Evolutionary conservation across 495 filamentous ascomycete species (phyloP), one percentile per base, ranked within the genome.

Genomic region (Penicillium salamii): DNA sequence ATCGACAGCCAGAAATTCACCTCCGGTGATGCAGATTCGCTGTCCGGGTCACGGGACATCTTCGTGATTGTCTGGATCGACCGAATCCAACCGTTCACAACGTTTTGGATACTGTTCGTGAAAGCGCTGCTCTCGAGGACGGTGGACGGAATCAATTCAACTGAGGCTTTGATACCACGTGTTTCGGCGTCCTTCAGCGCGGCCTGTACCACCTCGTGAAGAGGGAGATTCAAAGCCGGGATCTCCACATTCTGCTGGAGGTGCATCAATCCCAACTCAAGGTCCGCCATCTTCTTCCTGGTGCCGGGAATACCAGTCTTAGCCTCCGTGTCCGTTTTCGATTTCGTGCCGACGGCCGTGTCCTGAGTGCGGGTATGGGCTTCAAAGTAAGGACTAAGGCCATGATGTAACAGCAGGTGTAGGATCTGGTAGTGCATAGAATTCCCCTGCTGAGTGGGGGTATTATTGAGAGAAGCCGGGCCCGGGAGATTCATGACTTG

Each of bases 1-100:
- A 97, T 95, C 1, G 89, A 90, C 33, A 97, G 69, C 93, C 93
- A 99, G 58, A 97, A 99, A 61, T 96, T 96, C 59, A 97, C 95
- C 64, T 99, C 93, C 64, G 97, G 95, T 15, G 86, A 89, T 9
- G 93, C 95, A 26, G 89, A 93, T 6, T 90, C 90, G 37, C 87
- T 90, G 24, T 86, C 83, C 5, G 89, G 85, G 58, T 97, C 93
- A 54, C 90, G 80, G 28, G 90, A 87, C 76, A 95, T 87, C 71
- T 91, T 93, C 12, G 93, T 97, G 61, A 97, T 91, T n/a, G 87
- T 85, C 68, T 95, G 91, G 51, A 99, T 97, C 8, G 91, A 95
- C 71, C 95, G 90, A 68, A 97, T 97, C 93, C 93, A 99, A 54
- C 84, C 81, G 71, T 96, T 97, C 39, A 96, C 93, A 12, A 82